These are phyloP conservation scores for Exophiala sp. DNA, from an alignment of 2,329 filamentous ascomycete genomes.

Conservation along the genomic window DNA sequence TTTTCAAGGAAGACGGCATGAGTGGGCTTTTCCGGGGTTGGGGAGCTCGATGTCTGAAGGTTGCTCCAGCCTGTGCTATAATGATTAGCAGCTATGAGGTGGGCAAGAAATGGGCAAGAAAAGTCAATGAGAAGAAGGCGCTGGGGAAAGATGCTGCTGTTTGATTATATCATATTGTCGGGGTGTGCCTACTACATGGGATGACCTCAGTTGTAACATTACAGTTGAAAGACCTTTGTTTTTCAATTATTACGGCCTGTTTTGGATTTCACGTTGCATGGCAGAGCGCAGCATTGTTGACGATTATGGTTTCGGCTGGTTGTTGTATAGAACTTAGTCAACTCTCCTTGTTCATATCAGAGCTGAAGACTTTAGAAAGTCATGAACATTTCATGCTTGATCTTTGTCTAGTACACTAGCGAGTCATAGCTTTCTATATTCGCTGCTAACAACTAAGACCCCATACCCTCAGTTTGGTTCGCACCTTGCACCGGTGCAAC, in stretches of 20 bases:
- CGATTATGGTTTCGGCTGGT: not conserved
- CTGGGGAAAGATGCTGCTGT: conserved; percentile 7
- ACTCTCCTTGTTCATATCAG: not conserved
- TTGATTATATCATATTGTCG: not conserved
- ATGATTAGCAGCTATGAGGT: conserved; percentile 99
- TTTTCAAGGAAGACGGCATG: conserved; percentile 79
- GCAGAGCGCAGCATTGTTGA: not conserved
- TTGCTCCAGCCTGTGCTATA: conserved; percentile 93
- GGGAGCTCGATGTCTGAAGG: conserved; percentile 87
- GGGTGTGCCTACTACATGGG: not conserved
- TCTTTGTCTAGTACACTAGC: not conserved
- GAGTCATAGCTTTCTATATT: not conserved
- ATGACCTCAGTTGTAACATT: not conserved
- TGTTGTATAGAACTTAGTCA: not conserved
- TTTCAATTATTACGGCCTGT: not conserved
- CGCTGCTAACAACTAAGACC: not conserved
- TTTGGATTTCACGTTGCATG: not conserved
- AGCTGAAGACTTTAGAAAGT: not conserved
- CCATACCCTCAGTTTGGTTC: conserved; percentile 20
- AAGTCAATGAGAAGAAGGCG: conserved; percentile 62
- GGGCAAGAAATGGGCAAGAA: conserved; percentile 80
- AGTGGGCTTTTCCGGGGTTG: conserved; percentile 84
- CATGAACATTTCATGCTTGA: not conserved
- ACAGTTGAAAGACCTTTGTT: not conserved
- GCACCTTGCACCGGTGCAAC: conserved; percentile 17